Base-by-base conservation (phyloP, 768 basidiomycete species). In the Kwoniella sp. region DNA sequence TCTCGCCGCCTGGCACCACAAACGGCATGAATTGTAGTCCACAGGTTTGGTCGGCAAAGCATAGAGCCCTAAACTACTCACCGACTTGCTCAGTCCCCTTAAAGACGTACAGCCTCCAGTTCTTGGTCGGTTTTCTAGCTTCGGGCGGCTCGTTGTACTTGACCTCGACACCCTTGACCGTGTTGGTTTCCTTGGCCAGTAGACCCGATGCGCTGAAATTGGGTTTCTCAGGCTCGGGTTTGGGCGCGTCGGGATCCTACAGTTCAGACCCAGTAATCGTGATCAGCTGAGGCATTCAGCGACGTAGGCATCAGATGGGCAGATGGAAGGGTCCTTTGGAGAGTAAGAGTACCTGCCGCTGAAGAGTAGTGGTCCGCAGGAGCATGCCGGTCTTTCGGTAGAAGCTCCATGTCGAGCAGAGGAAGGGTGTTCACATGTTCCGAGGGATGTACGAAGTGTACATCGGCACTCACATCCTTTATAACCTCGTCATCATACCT, bases 101-200 rank as follows among this genome's bases (percentile, higher is more conserved):
- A 85, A 98, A 99, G 34, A 97, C 94, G 76, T 98, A 99, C 67
- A 99, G 77, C 77, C 96, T 85, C 96, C 96, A 98, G 20, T 91
- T 90, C 34, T 90, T 81, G 4, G 85, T 82, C 11, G 96, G 95
- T 77, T 94, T 97, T 70, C 96, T 84, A 29, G 95, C 96, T 84
- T 99, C 96, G 5, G 96, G 93, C 17, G 96, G 96, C 81, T 99
- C 96, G 68, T 98, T 94, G 80, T 99, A 99, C 81, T 98, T 99
- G 68, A 99, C 84, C 50, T 96, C 87, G 4, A 83, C 82, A 9
- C 83, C 83, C 57, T 80, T 73, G 48, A 94, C 88, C 0, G 91
- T 93, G 76, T 99, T 98, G 1, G 96, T 98, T 75, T 91, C 96
- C 3, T 95, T 95, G 0, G 95, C 96, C 38, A 99, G 86, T 7